A percentile compares a stretch with the other conserved stretches of the same genome.
Conservation (phyloP, 306 rosid genomes). For the Hylodesmum podocarpum region DNA sequence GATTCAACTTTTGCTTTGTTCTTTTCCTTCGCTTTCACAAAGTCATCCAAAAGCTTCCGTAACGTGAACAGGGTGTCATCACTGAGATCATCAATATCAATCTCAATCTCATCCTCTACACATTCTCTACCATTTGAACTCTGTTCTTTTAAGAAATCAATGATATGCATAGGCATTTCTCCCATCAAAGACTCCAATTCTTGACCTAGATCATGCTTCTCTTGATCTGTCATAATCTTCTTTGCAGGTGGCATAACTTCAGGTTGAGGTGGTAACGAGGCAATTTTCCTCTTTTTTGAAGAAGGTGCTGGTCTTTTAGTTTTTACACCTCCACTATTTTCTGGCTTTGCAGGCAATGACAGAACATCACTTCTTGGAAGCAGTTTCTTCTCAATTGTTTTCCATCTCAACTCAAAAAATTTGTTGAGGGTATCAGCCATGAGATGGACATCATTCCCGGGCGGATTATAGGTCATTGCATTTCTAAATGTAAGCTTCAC, state of each 20-base stretch:
- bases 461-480: conserved; percentile 89
- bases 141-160: conserved; percentile 71
- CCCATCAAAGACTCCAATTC: conserved; percentile 72
- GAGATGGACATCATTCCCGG: conserved; percentile 60
- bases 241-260: conserved; percentile 53
- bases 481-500: conserved; percentile 72
- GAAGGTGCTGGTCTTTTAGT: conserved; percentile 47
- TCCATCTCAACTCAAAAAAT: conserved; percentile 80
- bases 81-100: conserved; percentile 75
- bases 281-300: conserved; percentile 63
- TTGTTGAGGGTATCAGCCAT: conserved; percentile 74
- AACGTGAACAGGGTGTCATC: conserved; percentile 67
- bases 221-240: conserved; percentile 62
- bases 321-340: conserved; percentile 37
- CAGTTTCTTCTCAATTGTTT: conserved; percentile 69
- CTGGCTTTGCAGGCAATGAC: conserved; percentile 41
- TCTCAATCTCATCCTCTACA: conserved; percentile 82
- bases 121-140: conserved; percentile 66
- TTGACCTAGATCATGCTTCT: conserved; percentile 57
- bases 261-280: conserved; percentile 44
- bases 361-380: conserved; percentile 49
- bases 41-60: conserved; percentile 67
- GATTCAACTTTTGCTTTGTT: conserved; percentile 51
- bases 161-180: conserved; percentile 66
- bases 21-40: conserved; percentile 55